Conservation (phyloP, 768 basidiomycete species). For the Tephrocybe rancida region DNA sequence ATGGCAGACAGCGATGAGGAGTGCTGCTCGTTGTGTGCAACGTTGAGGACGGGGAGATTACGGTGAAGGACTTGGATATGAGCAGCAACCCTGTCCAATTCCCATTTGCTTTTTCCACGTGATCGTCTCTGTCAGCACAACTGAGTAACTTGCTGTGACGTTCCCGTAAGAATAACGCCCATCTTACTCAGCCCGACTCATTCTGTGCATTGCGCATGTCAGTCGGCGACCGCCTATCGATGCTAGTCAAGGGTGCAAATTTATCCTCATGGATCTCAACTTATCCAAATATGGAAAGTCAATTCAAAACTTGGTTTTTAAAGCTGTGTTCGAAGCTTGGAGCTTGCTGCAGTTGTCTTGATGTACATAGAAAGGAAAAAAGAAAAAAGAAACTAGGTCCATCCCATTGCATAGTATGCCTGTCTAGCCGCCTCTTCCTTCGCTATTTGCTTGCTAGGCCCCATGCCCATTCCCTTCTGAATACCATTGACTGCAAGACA, state of each 20-base stretch:
- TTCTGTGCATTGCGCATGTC: neutral
- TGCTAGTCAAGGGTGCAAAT: too few species aligned
- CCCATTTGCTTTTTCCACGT: conserved; percentile 12
- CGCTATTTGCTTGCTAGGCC: conserved; percentile 71
- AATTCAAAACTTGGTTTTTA: too few species aligned
- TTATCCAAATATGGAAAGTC: too few species aligned
- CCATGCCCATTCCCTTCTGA: conserved; percentile 64
- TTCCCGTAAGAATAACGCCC: neutral
- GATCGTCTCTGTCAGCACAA: conserved; percentile 19
- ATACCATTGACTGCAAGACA: conserved; percentile 64
- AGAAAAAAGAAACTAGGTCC: conserved; percentile 44
- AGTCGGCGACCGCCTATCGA: too few species aligned
- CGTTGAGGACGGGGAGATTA: conserved; percentile 7
- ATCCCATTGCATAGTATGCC: conserved; percentile 77
- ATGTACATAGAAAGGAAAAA: neutral
- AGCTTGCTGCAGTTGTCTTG: neutral
- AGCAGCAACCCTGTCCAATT: neutral
- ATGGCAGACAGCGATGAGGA: neutral
- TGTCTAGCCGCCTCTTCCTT: conserved; percentile 77
- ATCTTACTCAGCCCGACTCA: neutral
- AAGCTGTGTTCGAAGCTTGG: too few species aligned
- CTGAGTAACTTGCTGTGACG: neutral
- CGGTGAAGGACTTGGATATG: conserved; percentile 1
- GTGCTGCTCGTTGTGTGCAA: conserved; percentile 4
- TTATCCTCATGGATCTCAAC: too few species aligned